Base-by-base conservation (phyloP, 306 rosid species). In the Hylodesmum podocarpum region DNA sequence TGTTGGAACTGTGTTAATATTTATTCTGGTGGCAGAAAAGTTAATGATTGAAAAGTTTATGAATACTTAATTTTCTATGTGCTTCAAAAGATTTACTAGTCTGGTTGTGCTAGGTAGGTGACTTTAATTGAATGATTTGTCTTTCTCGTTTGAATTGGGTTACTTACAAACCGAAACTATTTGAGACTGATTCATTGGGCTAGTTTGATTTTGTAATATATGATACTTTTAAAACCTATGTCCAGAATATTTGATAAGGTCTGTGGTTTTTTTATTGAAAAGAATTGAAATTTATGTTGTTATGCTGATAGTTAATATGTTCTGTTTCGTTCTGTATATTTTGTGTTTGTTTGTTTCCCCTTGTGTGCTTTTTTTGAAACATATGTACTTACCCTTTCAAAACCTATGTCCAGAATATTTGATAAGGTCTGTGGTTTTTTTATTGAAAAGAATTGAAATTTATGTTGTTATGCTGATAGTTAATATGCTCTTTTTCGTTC, bases 361-460 rank as follows among this genome's bases (percentile, higher is more conserved):
- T 3, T 51, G 46, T 36, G 18, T 53, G 33, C 2, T 40, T 73
- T 47, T n/a, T 75, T 6, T 50, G 4, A 31, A 50, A 22, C 63
- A 36, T 33, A 29, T 57, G 29, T 70, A 75, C 82, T 76, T 57
- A 81, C 34, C 29, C n/a, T n/a, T 4, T 13, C 47, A 8, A 27
- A 36, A 22, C 28, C 62, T 12, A 10, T 33, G 50, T 54, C 12
- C 34, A 6, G 31, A 66, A 18, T 4, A 67, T 54, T 67, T 67
- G 70, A 31, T 31, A 16, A 13, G 47, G n/a, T 47, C 4, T 31
- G 25, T 16, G 27, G 44, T 2, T 5, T 43, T 5, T 43, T 44
- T 61, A 6, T 62, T 44, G 71, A 75, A 62, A 61, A 13, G n/a
- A n/a, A 6, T 62, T 12, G 28, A 22, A 67, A 77, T 67, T 39